Evolutionary conservation across 2,329 filamentous ascomycete genomes (phyloP).

Genomic region (Phialophora tarda): DNA sequence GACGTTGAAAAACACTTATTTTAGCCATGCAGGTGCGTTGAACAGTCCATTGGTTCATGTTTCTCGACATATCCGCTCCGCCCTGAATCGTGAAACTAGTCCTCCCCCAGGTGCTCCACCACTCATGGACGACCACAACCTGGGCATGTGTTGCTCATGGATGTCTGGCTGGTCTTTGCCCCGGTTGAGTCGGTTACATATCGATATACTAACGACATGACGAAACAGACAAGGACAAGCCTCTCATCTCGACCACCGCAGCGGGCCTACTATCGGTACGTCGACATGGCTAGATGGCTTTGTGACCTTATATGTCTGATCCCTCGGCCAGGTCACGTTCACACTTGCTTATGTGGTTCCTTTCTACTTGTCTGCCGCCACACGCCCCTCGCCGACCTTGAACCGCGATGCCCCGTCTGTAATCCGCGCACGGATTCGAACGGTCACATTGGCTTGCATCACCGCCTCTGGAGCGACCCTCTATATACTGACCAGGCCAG

Average conservation of each 20-base stretch:
- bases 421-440: slow-evolving; percentile 82
- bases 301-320: slow-evolving; percentile 14
- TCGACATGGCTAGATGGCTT: not conserved
- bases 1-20: slow-evolving; percentile 32
- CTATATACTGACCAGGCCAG: slow-evolving; percentile 65
- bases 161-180: slow-evolving; percentile 7
- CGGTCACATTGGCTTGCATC: slow-evolving; percentile 76
- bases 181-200: slow-evolving; percentile 20
- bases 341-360: slow-evolving; percentile 89
- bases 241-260: slow-evolving; percentile 45
- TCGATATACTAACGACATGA: slow-evolving; percentile 29
- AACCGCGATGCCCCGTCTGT: slow-evolving; percentile 87
- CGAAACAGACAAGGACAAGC: slow-evolving; percentile 45
- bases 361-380: slow-evolving; percentile 81
- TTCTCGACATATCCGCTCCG: slow-evolving; percentile 7
- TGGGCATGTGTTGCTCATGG: slow-evolving; percentile 9
- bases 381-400: slow-evolving; percentile 77
- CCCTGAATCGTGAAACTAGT: slow-evolving; percentile 31
- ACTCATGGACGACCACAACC: not conserved
- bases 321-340: slow-evolving; percentile 65
- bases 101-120: slow-evolving; percentile 19
- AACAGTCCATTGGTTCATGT: slow-evolving; percentile 29
- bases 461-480: slow-evolving; percentile 71
- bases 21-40: slow-evolving; percentile 35
- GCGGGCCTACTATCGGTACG: slow-evolving; percentile 50